phyloP scores from a whole-genome alignment of 139 green algal species.

The Chlorella sp. region DNA sequence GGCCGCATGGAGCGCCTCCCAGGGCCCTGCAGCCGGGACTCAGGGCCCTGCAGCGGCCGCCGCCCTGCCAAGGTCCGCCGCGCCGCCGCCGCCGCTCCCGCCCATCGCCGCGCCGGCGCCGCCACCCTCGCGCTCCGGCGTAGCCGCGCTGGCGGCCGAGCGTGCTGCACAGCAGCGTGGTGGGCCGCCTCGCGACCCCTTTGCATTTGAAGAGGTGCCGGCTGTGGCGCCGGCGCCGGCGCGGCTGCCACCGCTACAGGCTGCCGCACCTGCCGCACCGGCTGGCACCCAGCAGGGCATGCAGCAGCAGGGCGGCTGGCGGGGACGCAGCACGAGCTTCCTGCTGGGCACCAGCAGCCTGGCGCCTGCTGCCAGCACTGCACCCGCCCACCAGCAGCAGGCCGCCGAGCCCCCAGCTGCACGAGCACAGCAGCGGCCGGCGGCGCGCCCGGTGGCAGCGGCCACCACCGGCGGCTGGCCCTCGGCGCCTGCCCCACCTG shows the following conservation, averaged over 20 bases:
- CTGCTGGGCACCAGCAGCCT: neutral
- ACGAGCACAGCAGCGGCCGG: neutral
- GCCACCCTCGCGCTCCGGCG: neutral
- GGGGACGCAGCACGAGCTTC: neutral
- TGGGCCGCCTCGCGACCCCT: neutral
- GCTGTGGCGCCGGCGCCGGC: neutral
- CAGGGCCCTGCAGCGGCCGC: neutral
- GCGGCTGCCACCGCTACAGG: too few species aligned
- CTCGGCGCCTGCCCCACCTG: neutral
- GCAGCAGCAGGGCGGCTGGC: conserved; percentile 1
- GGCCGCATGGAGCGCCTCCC: neutral
- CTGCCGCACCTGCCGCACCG: neutral
- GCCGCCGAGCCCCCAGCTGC: neutral
- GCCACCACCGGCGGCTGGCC: neutral
- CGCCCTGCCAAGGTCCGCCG: neutral
- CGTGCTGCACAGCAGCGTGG: neutral
- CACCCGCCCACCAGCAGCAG: neutral
- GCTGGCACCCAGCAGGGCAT: neutral
- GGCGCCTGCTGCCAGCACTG: neutral
- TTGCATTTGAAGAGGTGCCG: neutral
- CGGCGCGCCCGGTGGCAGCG: neutral
- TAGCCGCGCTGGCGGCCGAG: neutral
- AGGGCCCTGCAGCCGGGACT: neutral
- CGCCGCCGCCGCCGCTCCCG: neutral
- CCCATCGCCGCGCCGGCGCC: neutral